These are phyloP conservation scores for Phytophthora pini DNA, from an alignment of 352 stramenopile species.

Conservation along the genomic window DNA sequence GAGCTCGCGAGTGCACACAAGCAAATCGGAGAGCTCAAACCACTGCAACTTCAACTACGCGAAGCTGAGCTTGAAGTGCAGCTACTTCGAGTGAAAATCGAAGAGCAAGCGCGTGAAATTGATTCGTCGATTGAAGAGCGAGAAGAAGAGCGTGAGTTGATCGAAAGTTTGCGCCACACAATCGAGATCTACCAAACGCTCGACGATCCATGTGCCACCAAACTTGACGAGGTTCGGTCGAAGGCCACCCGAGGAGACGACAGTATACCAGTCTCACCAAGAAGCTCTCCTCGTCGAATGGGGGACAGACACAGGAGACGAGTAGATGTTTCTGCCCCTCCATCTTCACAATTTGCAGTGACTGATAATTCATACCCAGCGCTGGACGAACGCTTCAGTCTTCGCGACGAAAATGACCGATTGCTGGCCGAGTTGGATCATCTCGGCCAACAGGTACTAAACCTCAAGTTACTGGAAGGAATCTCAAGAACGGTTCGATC, in stretches of 20 bases:
- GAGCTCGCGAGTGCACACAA: constrained; percentile 65
- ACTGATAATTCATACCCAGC: constrained; percentile 23
- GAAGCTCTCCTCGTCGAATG: constrained; percentile 27
- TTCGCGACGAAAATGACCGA: constrained; percentile 61
- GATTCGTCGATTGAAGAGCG: constrained; percentile 37
- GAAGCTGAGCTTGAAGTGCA: constrained; percentile 46
- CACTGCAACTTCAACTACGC: constrained; percentile 44
- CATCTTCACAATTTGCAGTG: not conserved
- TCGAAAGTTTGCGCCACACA: constrained; percentile 66
- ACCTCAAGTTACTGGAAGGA: constrained; percentile 41
- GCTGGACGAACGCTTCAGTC: constrained; percentile 42
- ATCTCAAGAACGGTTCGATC: constrained; percentile 26
- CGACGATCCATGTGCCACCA: constrained; percentile 46
- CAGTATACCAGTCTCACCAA: constrained; percentile 21
- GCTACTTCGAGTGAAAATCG: constrained; percentile 29
- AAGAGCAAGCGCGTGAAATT: constrained; percentile 41
- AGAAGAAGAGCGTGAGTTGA: constrained; percentile 56
- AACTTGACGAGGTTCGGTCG: constrained; percentile 24
- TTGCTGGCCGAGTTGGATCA: constrained; percentile 47
- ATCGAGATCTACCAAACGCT: constrained; percentile 69
- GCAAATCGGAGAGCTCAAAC: constrained; percentile 59
- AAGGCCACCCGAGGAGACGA: constrained; percentile 19
- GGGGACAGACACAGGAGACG: constrained; percentile 25
- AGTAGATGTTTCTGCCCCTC: constrained; percentile 25
- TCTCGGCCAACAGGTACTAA: constrained; percentile 55